Percentiles rank a stretch among this genome's conserved stretches.
Conservation (phyloP, 495 filamentous ascomycete genomes). For the Letharia columbiana region DNA sequence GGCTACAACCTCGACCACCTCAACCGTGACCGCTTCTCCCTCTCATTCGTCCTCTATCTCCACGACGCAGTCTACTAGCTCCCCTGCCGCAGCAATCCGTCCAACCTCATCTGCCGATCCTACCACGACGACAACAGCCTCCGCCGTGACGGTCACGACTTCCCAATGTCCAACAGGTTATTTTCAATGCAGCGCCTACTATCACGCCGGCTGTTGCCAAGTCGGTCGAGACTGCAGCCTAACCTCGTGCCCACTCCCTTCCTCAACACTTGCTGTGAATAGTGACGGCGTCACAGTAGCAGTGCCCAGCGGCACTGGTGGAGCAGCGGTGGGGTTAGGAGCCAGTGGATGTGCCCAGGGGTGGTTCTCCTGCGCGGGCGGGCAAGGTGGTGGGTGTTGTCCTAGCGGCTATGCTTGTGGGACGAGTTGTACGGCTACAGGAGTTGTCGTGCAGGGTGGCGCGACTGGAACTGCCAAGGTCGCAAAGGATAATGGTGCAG, state of each 20-base stretch:
- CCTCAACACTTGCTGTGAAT: conserved; percentile 54
- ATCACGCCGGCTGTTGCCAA: conserved; percentile 69
- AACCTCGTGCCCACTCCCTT: conserved; percentile 54
- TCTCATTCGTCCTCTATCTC: conserved; percentile 24
- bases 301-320: conserved; percentile 22
- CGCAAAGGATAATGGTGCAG: conserved; percentile 42
- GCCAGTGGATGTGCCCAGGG: conserved; percentile 55
- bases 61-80: conserved; percentile 28
- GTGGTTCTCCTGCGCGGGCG: conserved; percentile 67
- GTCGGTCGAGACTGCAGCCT: conserved; percentile 74
- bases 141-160: conserved; percentile 30
- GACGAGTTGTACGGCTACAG: conserved; percentile 55
- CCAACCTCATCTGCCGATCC: conserved; percentile 40
- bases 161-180: conserved; percentile 61
- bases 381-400: conserved; percentile 67
- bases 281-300: conserved; percentile 53
- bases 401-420: conserved; percentile 68
- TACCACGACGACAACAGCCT: conserved; percentile 31
- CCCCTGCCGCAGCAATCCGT: conserved; percentile 41
- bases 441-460: conserved; percentile 26
- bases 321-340: conserved; percentile 20
- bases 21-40: conserved; percentile 33
- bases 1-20: conserved; percentile 36
- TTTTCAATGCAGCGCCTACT: conserved; percentile 60
- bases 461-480: conserved; percentile 44